Conservation (phyloP, 768 basidiomycete genomes). For the Mycena pura region DNA sequence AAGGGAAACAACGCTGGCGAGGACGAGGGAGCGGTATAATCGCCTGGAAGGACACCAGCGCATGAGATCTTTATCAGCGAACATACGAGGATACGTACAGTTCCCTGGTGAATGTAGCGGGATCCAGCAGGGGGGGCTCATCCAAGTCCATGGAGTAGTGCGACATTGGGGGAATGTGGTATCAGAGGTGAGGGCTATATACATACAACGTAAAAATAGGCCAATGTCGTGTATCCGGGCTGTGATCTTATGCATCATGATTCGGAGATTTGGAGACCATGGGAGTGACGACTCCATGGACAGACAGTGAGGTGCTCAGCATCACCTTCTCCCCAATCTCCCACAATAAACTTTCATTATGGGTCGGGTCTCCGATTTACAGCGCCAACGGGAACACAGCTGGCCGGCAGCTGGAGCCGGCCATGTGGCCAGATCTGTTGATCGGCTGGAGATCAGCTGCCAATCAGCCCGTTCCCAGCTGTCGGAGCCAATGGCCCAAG, state of each 20-base stretch:
- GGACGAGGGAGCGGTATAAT: background rate
- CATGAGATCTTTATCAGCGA: background rate
- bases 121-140: background rate
- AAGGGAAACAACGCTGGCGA: background rate
- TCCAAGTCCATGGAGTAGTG: background rate
- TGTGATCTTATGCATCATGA: too few species aligned
- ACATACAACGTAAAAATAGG: too few species aligned
- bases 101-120: background rate
- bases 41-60: background rate
- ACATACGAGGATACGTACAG: background rate
- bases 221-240: too few species aligned
- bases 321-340: background rate
- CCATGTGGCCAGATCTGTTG: too few species aligned
- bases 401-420: too few species aligned
- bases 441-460: too few species aligned
- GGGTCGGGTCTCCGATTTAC: background rate
- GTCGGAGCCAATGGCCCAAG: too few species aligned
- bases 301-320: background rate
- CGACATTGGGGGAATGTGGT: too few species aligned
- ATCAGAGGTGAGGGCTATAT: background rate
- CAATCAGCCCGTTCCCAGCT: too few species aligned
- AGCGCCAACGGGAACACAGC: too few species aligned
- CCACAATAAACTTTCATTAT: background rate
- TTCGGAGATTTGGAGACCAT: too few species aligned
- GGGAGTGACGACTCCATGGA: too few species aligned